Evolutionary conservation across 106 monocot genomes (phyloP), one percentile per base, ranked within the genome.

Genomic region (Chionographis japonica): DNA sequence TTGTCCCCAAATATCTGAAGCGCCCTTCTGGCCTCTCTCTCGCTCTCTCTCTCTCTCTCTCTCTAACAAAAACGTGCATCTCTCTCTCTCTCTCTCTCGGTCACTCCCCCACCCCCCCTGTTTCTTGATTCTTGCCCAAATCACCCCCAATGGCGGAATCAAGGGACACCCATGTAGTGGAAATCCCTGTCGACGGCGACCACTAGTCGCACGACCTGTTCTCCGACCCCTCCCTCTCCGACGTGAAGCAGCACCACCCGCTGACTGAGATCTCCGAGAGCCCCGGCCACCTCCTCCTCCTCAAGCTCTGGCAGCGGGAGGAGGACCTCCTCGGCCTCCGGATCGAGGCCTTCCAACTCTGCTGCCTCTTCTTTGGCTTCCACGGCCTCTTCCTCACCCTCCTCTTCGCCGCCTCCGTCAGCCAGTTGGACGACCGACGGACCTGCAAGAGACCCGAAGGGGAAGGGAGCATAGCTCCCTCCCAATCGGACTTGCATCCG

Each of bases 281-380:
- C 80, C 84, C 86, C 17, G 95, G 95, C 67, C 95, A 95, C 79
- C 88, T 88, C 53, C 82, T 95, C 63, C 80, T 95, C 46, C 82
- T 95, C 20, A 95, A 89, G 75, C 88, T 95, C 52, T 86, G 78
- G 81, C 88, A 95, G 70, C 74, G 91, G 15, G 79, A 92, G 40
- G 92, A 92, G 56, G 84, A 80, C 62, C 72, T 72, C 63, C 51
- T 81, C 67, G 69, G 79, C 43, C 75, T 54, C 52, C 68, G 77
- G 12, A 46, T 78, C 12, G 85, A 78, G 14, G 86, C 88, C n/a
- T 92, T 95, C 84, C 71, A 55, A 41, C 81, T 95, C 75, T 89
- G 74, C 73, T 81, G 68, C 73, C 75, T 89, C 75, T 92, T 89
- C 91, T 81, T 95, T 69, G 74, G 78, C 57, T 92, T 89, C 89